These are phyloP conservation scores for Sungouiella blattae DNA, from an alignment of 805 yeast species.

Conservation along the genomic window DNA sequence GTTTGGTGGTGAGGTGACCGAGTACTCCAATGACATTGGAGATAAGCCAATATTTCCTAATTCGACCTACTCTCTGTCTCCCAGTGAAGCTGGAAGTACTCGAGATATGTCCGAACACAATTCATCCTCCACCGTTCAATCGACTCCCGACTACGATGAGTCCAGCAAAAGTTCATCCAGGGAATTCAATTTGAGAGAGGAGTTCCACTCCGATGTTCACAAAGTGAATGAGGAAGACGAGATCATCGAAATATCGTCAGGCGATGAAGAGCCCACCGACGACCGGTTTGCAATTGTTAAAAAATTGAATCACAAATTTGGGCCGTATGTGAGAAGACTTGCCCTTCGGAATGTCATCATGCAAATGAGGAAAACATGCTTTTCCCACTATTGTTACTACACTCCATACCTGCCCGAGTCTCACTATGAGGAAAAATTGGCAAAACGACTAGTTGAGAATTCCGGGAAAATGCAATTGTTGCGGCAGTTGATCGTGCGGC, in stretches of 20 bases:
- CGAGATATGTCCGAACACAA: too few species aligned
- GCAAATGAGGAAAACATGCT: slow-evolving; percentile 82
- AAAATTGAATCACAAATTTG: not conserved
- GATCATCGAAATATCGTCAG: not conserved
- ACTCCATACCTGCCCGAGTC: slow-evolving; percentile 62
- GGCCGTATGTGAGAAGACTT: not conserved
- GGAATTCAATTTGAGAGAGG: too few species aligned
- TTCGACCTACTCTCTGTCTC: too few species aligned
- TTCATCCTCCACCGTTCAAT: too few species aligned
- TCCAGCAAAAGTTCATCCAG: too few species aligned
- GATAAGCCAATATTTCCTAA: too few species aligned
- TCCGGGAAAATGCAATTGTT: slow-evolving; percentile 75
- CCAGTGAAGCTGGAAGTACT: too few species aligned
- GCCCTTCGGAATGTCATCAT: slow-evolving; percentile 62
- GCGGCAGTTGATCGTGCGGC: slow-evolving; percentile 54
- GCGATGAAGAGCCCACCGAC: not conserved
- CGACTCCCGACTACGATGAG: too few species aligned
- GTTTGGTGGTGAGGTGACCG: too few species aligned
- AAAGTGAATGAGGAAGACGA: not conserved
- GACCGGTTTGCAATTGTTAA: not conserved
- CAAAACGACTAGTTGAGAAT: slow-evolving; percentile 35
- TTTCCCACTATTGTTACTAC: slow-evolving; percentile 80
- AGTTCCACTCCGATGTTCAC: too few species aligned
- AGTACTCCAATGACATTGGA: too few species aligned
- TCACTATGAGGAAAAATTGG: slow-evolving; percentile 31